A percentile compares a stretch with the other conserved stretches of the same genome.
Evolutionary conservation across 2,329 filamentous ascomycete species (phyloP).

Genomic region (Rhytidhysteron rufulum): DNA sequence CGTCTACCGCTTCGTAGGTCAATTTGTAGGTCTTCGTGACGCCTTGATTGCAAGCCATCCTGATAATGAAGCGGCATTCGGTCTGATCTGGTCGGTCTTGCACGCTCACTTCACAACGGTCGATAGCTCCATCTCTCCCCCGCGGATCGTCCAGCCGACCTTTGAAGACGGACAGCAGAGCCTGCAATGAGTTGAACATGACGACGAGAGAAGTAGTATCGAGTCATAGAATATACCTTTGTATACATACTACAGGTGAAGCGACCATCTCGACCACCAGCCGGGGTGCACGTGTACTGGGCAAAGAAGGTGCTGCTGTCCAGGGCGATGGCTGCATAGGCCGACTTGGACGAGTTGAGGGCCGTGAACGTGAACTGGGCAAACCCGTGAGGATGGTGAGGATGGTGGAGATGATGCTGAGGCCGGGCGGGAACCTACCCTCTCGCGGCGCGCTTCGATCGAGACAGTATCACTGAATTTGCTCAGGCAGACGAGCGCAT

Average conservation of each 20-base stretch:
- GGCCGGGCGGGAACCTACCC: constrained; percentile 48
- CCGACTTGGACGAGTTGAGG: constrained; percentile 75
- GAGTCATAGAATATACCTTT: constrained; percentile 46
- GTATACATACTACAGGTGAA: constrained; percentile 76
- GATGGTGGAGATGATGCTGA: no score
- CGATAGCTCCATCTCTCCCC: constrained; percentile 66
- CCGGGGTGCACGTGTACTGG: constrained; percentile 61
- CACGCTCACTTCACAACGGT: constrained; percentile 69
- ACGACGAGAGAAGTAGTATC: neutral
- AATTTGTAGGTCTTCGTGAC: constrained; percentile 74
- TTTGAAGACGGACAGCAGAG: constrained; percentile 70
- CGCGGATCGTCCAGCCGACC: constrained; percentile 60
- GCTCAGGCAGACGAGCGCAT: constrained; percentile 68
- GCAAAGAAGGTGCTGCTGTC: constrained; percentile 67
- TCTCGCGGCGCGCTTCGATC: constrained; percentile 67
- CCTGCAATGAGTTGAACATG: constrained; percentile 11
- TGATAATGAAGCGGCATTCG: constrained; percentile 70
- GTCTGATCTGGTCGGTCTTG: constrained; percentile 65
- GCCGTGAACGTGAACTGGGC: constrained; percentile 67
- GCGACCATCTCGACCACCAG: constrained; percentile 37
- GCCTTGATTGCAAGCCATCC: constrained; percentile 70
- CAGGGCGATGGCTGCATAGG: constrained; percentile 70
- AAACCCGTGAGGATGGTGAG: constrained; percentile 2
- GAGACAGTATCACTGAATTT: constrained; percentile 79
- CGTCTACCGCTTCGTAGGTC: constrained; percentile 69